Conservation (phyloP, 202 grass and related monocot genomes). For the Setaria italica region DNA sequence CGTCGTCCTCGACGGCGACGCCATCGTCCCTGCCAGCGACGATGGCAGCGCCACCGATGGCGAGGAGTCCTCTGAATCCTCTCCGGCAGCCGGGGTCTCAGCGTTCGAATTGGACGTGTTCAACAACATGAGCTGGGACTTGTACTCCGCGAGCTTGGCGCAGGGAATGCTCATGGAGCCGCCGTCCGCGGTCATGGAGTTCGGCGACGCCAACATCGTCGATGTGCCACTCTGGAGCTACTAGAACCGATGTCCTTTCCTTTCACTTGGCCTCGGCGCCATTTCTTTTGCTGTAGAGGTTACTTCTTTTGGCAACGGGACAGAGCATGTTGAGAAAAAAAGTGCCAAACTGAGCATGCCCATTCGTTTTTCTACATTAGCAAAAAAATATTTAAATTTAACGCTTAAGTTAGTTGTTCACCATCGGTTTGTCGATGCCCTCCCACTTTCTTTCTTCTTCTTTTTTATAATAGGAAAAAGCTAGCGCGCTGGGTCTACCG, state of each 20-base stretch:
- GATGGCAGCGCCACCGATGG: not conserved
- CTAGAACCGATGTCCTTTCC: not conserved
- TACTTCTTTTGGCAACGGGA: conserved; percentile 31
- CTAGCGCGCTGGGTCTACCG: no score
- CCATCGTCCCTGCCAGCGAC: conserved; percentile 3
- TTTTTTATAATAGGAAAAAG: no score
- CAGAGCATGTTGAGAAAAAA: not conserved
- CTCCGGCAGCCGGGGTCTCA: not conserved
- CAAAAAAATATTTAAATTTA: not conserved
- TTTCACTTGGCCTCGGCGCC: not conserved
- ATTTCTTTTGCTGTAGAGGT: not conserved
- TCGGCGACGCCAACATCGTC: not conserved
- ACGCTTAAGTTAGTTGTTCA: not conserved
- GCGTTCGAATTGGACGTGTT: conserved; percentile 46
- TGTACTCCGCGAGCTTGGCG: conserved; percentile 75
- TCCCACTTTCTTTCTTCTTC: no score
- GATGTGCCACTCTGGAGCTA: conserved; percentile 61
- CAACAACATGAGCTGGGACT: conserved; percentile 65
- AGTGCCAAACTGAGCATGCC: conserved; percentile 10
- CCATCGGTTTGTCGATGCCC: not conserved
- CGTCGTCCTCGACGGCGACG: not conserved
- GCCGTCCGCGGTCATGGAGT: conserved; percentile 10
- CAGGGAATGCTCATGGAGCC: conserved; percentile 72
- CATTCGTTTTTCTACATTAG: not conserved
- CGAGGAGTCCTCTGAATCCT: not conserved